A percentile compares a stretch with the other conserved stretches of the same genome.
Evolutionary conservation across 495 filamentous ascomycete species (phyloP).

Genomic region (Penicillium atrosanguineum): DNA sequence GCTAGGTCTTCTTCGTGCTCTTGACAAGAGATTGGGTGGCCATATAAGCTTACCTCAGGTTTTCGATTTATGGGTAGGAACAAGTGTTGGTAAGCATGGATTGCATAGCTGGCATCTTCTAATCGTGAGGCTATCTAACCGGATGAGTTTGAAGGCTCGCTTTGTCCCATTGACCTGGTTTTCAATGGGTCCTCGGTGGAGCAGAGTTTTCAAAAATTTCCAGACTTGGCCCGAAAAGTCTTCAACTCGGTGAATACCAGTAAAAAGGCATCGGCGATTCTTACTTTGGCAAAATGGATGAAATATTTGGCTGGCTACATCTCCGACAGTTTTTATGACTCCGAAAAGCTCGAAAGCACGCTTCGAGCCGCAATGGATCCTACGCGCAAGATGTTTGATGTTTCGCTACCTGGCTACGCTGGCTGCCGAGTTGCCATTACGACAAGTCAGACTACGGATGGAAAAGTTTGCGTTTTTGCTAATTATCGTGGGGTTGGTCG

Average conservation of each 20-base stretch:
- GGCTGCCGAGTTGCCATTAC: conserved; percentile 16
- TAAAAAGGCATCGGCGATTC: too few relatives aligned
- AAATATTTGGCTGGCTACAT: conserved; percentile 3
- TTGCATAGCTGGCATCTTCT: too few relatives aligned
- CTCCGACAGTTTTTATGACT: conserved; percentile 13
- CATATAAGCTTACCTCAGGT: conserved; percentile 16
- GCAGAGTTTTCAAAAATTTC: conserved; percentile 10
- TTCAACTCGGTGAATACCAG: not conserved
- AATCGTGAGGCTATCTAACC: too few relatives aligned
- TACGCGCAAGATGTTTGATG: conserved; percentile 14
- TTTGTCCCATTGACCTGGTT: conserved; percentile 4
- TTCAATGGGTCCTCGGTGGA: conserved; percentile 6
- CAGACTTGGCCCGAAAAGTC: conserved; percentile 9
- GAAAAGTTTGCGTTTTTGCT: conserved; percentile 16
- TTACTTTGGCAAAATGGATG: not conserved
- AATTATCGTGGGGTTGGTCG: conserved; percentile 18
- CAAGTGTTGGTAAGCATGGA: conserved; percentile 43
- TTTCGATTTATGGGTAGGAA: conserved; percentile 53
- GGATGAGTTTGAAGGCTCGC: not conserved
- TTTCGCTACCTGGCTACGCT: not conserved
- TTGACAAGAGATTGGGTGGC: too few relatives aligned
- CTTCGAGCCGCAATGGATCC: conserved; percentile 7
- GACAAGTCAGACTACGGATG: conserved; percentile 19
- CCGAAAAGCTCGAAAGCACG: not conserved
- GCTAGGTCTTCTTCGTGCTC: too few relatives aligned